Evolutionary conservation across 208 protist species (phyloP).

Genomic region (Trypanosoma avium): DNA sequence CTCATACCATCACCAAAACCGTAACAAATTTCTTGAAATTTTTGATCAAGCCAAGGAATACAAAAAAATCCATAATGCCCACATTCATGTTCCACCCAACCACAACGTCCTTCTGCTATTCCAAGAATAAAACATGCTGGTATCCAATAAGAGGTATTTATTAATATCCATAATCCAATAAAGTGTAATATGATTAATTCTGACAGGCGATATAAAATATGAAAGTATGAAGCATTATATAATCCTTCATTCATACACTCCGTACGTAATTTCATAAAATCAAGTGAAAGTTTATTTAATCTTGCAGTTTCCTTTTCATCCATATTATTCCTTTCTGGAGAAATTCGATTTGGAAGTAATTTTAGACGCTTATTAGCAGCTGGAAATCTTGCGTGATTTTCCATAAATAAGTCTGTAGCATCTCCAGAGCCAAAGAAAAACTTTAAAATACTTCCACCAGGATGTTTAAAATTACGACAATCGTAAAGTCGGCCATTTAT

Average conservation of each 20-base stretch:
- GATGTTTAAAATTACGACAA: slow-evolving; percentile 58
- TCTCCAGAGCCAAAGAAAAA: slow-evolving; percentile 61
- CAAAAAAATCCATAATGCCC: slow-evolving; percentile 73
- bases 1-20: slow-evolving; percentile 75
- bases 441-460: slow-evolving; percentile 64
- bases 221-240: slow-evolving; percentile 50
- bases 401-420: slow-evolving; percentile 57
- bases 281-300: slow-evolving; percentile 46
- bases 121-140: slow-evolving; percentile 50
- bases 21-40: slow-evolving; percentile 68
- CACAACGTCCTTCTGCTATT: slow-evolving; percentile 72
- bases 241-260: slow-evolving; percentile 52
- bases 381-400: slow-evolving; percentile 68
- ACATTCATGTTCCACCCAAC: slow-evolving; percentile 80
- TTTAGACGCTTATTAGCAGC: slow-evolving; percentile 49
- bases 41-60: slow-evolving; percentile 54
- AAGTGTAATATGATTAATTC: slow-evolving; percentile 61
- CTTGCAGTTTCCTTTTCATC: slow-evolving; percentile 42
- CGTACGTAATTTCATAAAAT: slow-evolving; percentile 50
- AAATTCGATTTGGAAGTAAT: slow-evolving; percentile 46
- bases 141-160: slow-evolving; percentile 41
- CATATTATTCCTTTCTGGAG: slow-evolving; percentile 11
- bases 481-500: slow-evolving; percentile 74
- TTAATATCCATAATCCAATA: slow-evolving; percentile 54
- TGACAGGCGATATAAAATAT: slow-evolving; percentile 59